A percentile compares a stretch with the other conserved stretches of the same genome.
These are phyloP conservation scores for Xylaria curta DNA, from an alignment of 495 filamentous ascomycete species.

Conservation along the genomic window DNA sequence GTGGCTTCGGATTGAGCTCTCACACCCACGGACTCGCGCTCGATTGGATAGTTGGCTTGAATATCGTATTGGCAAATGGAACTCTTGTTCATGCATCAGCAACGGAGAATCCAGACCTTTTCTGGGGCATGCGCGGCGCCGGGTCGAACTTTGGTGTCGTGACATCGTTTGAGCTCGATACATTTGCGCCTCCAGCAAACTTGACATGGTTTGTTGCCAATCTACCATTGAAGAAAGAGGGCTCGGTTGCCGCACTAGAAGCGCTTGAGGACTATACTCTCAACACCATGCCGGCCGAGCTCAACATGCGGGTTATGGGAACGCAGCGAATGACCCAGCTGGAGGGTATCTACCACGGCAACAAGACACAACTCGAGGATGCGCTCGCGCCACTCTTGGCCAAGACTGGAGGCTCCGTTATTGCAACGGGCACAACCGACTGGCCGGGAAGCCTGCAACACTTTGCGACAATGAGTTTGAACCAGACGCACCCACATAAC, in stretches of 20 bases:
- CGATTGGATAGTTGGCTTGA: constrained; percentile 52
- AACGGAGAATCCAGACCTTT: constrained; percentile 50
- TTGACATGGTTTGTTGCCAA: constrained; percentile 49
- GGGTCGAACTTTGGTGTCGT: constrained; percentile 54
- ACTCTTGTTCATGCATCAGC: constrained; percentile 47
- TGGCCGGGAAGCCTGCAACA: constrained; percentile 51
- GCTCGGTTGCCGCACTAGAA: constrained; percentile 39
- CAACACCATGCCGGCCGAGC: constrained; percentile 49
- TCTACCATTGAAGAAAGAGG: constrained; percentile 47
- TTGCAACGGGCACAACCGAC: constrained; percentile 45
- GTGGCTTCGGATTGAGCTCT: constrained; percentile 54
- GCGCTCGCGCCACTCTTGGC: constrained; percentile 48
- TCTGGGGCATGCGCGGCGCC: constrained; percentile 53
- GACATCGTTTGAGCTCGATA: constrained; percentile 48
- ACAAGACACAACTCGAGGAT: constrained; percentile 39
- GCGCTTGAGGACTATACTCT: constrained; percentile 48
- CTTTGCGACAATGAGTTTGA: constrained; percentile 49
- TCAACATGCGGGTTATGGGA: constrained; percentile 53
- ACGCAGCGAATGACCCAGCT: constrained; percentile 48
- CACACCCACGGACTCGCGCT: constrained; percentile 51
- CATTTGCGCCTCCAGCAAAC: constrained; percentile 49
- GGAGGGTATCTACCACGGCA: constrained; percentile 51
- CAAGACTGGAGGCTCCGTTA: constrained; percentile 40
- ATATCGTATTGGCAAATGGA: constrained; percentile 52
- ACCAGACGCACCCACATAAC: constrained; percentile 52